Base-by-base conservation (phyloP, 139 green algal species). In the Mesotaenium endlicherianum region DNA sequence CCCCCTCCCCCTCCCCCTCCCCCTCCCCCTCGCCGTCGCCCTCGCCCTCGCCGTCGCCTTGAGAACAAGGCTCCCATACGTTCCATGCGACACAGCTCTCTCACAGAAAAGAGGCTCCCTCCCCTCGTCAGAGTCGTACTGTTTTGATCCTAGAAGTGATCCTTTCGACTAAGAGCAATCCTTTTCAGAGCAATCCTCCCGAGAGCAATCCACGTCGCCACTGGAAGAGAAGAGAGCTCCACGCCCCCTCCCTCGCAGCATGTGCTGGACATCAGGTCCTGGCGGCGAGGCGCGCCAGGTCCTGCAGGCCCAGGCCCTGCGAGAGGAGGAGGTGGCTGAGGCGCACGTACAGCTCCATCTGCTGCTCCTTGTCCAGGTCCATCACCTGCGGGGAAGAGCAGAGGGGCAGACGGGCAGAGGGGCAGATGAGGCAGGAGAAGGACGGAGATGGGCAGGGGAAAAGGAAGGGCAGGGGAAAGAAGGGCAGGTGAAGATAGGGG, bases 271-370 rank as follows among this genome's bases (percentile, higher is more conserved):
- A 64, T 26, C 53, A 64, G 26, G 53, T 64, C 20, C 53, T 26
- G 53, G 20, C 53, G 53, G 26, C 26, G 26, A 64, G 26, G 26
- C 53, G 26, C 26, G 26, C 53, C 53, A 26, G 26, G 20, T 34
- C 20, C 26, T 64, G 26, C 53, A 64, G 20, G 26, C 26, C 20
- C 53, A 81, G 20, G n/a, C 77, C 77, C 58, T 77, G 30, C 14
- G 17, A 57, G 1, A 39, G 39, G 40, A 84, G 77, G 16, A 83
- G 41, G 53, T 81, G 38, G 20, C 67, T 57, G 16, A 83, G 64
- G 39, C 67, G 60, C 39, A 69, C 45, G 30, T 84, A 84, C 36
- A 84, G 39, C 40, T 84, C 77, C 67, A 71, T 41, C 57, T 68
- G 39, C 77, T 84, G 57, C 41, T 75, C 40, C 40, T 57, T 11